Evolutionary conservation across 805 yeast genomes (phyloP).

Genomic region (Tetrapisispora iriomotensis): DNA sequence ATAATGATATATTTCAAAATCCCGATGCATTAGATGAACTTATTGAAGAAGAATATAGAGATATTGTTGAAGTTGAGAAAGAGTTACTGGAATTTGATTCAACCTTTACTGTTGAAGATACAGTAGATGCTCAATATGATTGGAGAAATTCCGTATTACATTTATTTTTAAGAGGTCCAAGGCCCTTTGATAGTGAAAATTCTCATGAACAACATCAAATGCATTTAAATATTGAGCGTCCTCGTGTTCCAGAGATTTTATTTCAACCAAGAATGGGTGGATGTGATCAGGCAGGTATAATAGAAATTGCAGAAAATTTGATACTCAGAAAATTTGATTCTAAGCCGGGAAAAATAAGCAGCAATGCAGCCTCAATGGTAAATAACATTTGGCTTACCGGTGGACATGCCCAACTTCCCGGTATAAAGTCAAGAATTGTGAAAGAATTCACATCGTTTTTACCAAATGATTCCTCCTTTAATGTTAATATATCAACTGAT

Average conservation of each 20-base stretch:
- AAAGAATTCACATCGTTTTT: constrained; percentile 60
- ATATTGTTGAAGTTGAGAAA: constrained; percentile 55
- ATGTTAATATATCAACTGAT: constrained; percentile 53
- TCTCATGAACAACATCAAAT: constrained; percentile 84
- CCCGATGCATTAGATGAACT: constrained; percentile 60
- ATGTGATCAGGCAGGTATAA: constrained; percentile 88
- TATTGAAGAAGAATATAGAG: constrained; percentile 62
- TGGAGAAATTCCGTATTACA: constrained; percentile 78
- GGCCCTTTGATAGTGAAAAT: constrained; percentile 72
- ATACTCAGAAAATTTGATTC: constrained; percentile 54
- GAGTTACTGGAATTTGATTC: constrained; percentile 77
- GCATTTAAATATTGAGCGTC: constrained; percentile 82
- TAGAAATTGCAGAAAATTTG: constrained; percentile 63
- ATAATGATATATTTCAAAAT: constrained; percentile 67
- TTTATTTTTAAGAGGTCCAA: constrained; percentile 81
- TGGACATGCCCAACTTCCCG: constrained; percentile 60
- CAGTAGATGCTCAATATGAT: constrained; percentile 69
- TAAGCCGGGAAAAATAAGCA: constrained; percentile 35
- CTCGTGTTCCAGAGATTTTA: constrained; percentile 82
- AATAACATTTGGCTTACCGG: constrained; percentile 78
- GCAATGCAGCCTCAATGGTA: constrained; percentile 17
- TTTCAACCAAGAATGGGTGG: constrained; percentile 94
- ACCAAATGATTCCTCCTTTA: constrained; percentile 56
- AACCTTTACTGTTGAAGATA: constrained; percentile 74
- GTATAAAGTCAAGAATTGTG: constrained; percentile 56